Base-by-base conservation (phyloP, 176 grass and related monocot species). In the Oryza glaberrima region DNA sequence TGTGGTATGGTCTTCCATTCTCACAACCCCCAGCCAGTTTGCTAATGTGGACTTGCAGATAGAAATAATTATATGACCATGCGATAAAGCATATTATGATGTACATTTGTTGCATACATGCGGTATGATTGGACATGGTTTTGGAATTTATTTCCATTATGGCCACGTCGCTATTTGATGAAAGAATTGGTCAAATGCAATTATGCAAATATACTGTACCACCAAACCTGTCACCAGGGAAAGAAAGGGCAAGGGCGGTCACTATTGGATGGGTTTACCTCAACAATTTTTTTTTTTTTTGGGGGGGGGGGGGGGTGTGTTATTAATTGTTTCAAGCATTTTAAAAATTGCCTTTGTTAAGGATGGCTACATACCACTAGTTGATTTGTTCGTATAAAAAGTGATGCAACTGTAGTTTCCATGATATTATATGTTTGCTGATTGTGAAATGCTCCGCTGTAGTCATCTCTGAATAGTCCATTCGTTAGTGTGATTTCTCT, bases 1-100 rank as follows among this genome's bases (percentile, higher is more conserved):
- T 74, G 90, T 89, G 92, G 97, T 92, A 88, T 17, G 56, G 67
- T 45, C 67, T 72, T 86, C 61, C 38, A 78, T 79, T 79, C 34
- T 25, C 26, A 61, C 14, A 32, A 38, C 70, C 12, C 22, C 72
- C 11, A 54, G 22, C 28, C 14, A 63, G 79, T 82, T 2, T 68
- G 23, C 26, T 68, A 11, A 14, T 41, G 66, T 70, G 28, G 40
- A 67, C 15, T 34, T 79, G 43, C 6, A 52, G 41, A 67, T 48
- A 79, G 11, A 73, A 46, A 49, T 12, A 67, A 52, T 22, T 22
- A 0, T 79, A 72, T 52, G 45, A 17, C 38, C 32, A 43, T 79
- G 69, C 58, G 74, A 45, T n/a, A 82, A 19, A 35, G 3, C 17
- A 44, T 54, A 81, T 69, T 13, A 20, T 43, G 36, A 60, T 23